Evolutionary conservation across 2,329 filamentous ascomycete genomes (phyloP), one percentile per base, ranked within the genome.

Genomic region (Phialophora expanda): DNA sequence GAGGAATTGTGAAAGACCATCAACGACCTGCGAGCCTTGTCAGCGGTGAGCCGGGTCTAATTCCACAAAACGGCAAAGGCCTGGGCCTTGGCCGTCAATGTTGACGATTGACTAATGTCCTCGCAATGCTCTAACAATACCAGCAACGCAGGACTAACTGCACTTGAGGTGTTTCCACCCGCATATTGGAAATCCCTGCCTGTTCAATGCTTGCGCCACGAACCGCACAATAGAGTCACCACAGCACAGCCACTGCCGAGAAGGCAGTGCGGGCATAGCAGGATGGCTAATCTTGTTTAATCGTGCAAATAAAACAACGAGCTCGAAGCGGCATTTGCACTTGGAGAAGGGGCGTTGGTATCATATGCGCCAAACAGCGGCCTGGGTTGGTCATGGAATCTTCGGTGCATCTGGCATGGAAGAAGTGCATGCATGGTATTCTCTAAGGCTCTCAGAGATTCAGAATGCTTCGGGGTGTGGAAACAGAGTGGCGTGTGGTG

Each of bases 1-100:
- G 70, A 73, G 22, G 72, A 73, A 55, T 61, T 73, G 32, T 73
- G 57, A 67, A 20, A 22, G 14, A 28, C 30, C 30, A 7, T 11
- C 44, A 50, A n/a, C 24, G 28, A 34, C 28, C 14, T 30, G 46
- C 56, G 17, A 12, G 14, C 44, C 9, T 11, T 6, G 17, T 48
- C n/a, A 24, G 48, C 20, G 48, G 22, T 14, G 12, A 28, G 20
- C 24, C 12, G 12, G n/a, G 48, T 7, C 48, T 17, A 14, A 51
- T 24, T 8, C 44, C 56, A 48, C 56, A 3, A 30, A n/a, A 32
- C 48, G 8, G 11, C 22, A 22, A 48, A 30, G 46, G 14, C 20
- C 20, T 24, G 20, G 30, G 14, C 20, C 20, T 24, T 50, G 46
- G 17, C 38, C 44, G 20, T 12, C 44, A 50, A 32, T 0, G n/a